Conservation (phyloP, 768 basidiomycete species). For the Epithele typhae region DNA sequence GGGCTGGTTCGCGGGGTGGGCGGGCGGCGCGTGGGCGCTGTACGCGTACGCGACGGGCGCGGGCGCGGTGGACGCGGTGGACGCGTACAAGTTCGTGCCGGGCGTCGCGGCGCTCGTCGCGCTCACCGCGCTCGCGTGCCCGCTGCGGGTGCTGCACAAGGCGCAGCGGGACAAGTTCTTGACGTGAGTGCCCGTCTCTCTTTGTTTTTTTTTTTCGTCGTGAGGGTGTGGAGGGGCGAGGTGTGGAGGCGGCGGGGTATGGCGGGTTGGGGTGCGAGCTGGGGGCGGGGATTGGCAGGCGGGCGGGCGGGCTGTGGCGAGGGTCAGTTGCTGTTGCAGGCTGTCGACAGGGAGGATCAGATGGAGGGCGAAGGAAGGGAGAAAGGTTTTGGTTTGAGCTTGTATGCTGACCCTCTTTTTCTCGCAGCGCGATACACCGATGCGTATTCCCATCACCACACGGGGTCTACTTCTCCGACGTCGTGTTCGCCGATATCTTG, state of each 20-base stretch:
- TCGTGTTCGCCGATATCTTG: constrained; percentile 91
- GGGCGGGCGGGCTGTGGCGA: too few relatives aligned
- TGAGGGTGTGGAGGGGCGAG: not conserved
- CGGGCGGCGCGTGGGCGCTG: constrained; percentile 20
- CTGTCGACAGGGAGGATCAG: too few relatives aligned
- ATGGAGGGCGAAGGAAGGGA: too few relatives aligned
- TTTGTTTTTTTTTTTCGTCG: not conserved
- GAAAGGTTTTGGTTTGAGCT: not conserved
- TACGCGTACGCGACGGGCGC: constrained; percentile 58
- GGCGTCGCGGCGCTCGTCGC: constrained; percentile 59
- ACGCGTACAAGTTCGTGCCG: constrained; percentile 74
- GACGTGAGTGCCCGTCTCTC: constrained; percentile 48
- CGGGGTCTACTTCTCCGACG: constrained; percentile 83
- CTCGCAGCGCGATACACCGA: constrained; percentile 60
- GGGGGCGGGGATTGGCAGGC: too few relatives aligned
- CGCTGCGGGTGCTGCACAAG: constrained; percentile 63
- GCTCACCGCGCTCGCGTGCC: constrained; percentile 55
- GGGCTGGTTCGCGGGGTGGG: constrained; percentile 54
- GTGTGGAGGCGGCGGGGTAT: too few relatives aligned
- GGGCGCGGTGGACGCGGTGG: constrained; percentile 50
- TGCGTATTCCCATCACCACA: constrained; percentile 66
- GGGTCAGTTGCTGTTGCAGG: too few relatives aligned
- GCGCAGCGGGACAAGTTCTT: constrained; percentile 74
- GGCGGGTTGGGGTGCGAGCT: too few relatives aligned
- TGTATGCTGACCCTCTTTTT: not conserved